These are phyloP conservation scores for Thuja plicata DNA, from an alignment of 83 land plant genomes.

Conservation along the genomic window DNA sequence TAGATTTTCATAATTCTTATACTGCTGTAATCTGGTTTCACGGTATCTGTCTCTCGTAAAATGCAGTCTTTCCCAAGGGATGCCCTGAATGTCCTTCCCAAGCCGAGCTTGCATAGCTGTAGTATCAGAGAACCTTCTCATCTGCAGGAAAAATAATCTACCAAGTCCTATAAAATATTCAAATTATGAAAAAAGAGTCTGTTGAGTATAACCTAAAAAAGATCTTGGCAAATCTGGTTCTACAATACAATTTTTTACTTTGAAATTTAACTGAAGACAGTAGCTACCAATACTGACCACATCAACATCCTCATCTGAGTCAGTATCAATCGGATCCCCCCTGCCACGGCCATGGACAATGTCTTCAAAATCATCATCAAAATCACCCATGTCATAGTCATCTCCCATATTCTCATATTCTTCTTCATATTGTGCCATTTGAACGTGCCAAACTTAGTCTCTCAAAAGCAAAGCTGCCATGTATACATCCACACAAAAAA, in stretches of 20 bases:
- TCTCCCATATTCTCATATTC: constrained; percentile 10
- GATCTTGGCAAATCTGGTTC: background rate
- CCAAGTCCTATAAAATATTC: constrained; percentile 1
- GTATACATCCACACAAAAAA: background rate
- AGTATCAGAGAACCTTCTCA: constrained; percentile 44
- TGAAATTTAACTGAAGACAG: background rate
- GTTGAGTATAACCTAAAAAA: background rate
- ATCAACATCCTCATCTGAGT: constrained; percentile 15
- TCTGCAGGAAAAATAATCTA: constrained; percentile 1
- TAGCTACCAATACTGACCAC: background rate
- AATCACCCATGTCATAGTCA: constrained; percentile 15
- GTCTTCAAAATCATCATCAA: constrained; percentile 7
- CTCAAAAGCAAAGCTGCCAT: background rate
- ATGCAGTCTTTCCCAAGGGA: constrained; percentile 89
- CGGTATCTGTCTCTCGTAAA: constrained; percentile 78
- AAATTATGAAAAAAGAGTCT: background rate
- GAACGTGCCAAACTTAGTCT: background rate
- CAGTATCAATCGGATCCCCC: constrained; percentile 4
- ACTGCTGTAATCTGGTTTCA: constrained; percentile 75
- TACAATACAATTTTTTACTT: background rate
- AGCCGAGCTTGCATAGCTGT: constrained; percentile 76
- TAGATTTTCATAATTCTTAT: constrained; percentile 84
- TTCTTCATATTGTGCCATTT: constrained; percentile 2
- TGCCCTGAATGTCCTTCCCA: constrained; percentile 96
- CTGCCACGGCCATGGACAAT: background rate